Percentiles rank a stretch among this genome's conserved stretches.
Conservation (phyloP, 1,139 yeast species). For the Geotrichum candidum region DNA sequence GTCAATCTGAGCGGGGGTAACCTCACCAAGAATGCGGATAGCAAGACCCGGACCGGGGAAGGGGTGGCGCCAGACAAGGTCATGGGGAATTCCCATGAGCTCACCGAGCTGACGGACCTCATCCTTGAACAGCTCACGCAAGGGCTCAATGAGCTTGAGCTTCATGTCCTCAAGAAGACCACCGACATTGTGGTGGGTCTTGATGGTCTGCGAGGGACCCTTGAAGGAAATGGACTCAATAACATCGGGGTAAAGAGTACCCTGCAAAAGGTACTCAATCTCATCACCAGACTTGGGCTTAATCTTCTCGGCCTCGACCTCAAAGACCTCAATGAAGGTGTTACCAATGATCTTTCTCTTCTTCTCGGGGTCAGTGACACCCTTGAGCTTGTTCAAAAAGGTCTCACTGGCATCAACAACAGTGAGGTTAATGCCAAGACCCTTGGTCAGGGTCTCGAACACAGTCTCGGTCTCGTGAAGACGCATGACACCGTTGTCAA, state of each 20-base stretch:
- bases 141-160: conserved; percentile 94
- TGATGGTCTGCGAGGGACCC: conserved; percentile 98
- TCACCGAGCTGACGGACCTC: conserved; percentile 97
- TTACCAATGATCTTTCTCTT: conserved; percentile 98
- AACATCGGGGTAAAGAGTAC: conserved; percentile 97
- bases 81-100: conserved; percentile 91
- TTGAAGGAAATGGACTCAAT: conserved; percentile 97
- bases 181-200: conserved; percentile 98
- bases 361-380: conserved; percentile 97
- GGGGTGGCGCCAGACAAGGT: conserved; percentile 98
- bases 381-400: conserved; percentile 78
- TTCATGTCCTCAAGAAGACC: conserved; percentile 97
- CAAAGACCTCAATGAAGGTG: conserved; percentile 94
- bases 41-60: conserved; percentile 99
- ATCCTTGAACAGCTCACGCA: conserved; percentile 96
- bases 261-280: conserved; percentile 90
- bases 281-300: conserved; percentile 74
- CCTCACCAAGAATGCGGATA: conserved; percentile 95
- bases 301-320: conserved; percentile 89
- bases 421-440: conserved; percentile 88
- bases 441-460: conserved; percentile 81
- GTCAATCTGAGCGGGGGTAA: conserved; percentile 82
- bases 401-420: conserved; percentile 93
- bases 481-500: conserved; percentile 97
- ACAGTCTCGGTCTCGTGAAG: conserved; percentile 85